Percentiles rank a stretch among this genome's conserved stretches.
Evolutionary conservation across 2,329 filamentous ascomycete species (phyloP).

Genomic region (Dactylellina leptospora): DNA sequence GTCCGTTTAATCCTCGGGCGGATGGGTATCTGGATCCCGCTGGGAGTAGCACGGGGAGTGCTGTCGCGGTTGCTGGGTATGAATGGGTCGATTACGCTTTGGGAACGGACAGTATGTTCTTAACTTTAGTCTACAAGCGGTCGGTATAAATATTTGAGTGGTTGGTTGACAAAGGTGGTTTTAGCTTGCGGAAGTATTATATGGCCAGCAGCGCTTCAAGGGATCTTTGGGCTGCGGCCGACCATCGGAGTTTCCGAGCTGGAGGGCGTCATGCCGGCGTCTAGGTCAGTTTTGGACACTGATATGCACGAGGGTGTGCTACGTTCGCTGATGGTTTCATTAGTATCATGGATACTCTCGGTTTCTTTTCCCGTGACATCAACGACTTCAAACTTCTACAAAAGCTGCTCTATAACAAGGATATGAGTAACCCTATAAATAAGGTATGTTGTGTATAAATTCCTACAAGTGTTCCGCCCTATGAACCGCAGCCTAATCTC

Average conservation of each 20-base stretch:
- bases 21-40: slow-evolving; percentile 58
- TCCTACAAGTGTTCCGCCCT: no score
- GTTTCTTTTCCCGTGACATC: slow-evolving; percentile 53
- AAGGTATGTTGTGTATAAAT: background rate
- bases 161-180: background rate
- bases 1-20: slow-evolving; percentile 58
- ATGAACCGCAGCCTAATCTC: background rate
- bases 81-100: slow-evolving; percentile 57
- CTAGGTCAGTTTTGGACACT: slow-evolving; percentile 23
- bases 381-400: slow-evolving; percentile 46
- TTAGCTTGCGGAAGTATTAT: slow-evolving; percentile 54
- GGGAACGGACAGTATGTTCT: slow-evolving; percentile 49
- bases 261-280: slow-evolving; percentile 53
- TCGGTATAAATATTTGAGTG: background rate
- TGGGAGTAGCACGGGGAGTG: slow-evolving; percentile 57
- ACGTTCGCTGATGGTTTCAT: background rate
- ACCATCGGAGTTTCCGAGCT: slow-evolving; percentile 42
- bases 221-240: slow-evolving; percentile 52
- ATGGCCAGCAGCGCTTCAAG: slow-evolving; percentile 52
- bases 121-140: background rate
- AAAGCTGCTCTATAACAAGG: slow-evolving; percentile 41
- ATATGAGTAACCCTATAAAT: background rate
- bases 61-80: slow-evolving; percentile 57
- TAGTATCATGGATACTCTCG: slow-evolving; percentile 51
- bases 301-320: background rate